Percentiles rank a stretch among this genome's conserved stretches.
Evolutionary conservation across 768 basidiomycete species (phyloP).

Genomic region (Auriscalpium orientale): DNA sequence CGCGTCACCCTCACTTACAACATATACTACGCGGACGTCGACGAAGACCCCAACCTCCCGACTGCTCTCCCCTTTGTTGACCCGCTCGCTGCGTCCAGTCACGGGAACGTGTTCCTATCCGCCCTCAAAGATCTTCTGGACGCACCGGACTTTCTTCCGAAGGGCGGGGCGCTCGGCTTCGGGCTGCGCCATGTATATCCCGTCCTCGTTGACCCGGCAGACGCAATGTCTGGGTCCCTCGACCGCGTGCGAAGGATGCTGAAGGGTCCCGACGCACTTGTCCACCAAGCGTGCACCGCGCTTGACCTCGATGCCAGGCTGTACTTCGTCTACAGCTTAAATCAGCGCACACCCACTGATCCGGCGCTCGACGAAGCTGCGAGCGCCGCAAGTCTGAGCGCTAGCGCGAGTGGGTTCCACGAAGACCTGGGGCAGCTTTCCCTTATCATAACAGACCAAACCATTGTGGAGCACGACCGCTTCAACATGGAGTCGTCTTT

Average conservation of each 20-base stretch:
- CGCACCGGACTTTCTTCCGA: slow-evolving; percentile 27
- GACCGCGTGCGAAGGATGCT: not conserved
- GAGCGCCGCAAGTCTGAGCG: no score
- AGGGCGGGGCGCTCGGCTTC: slow-evolving; percentile 35
- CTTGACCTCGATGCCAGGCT: not conserved
- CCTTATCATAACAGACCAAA: no score
- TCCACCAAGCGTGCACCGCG: not conserved
- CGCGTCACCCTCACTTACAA: slow-evolving; percentile 41
- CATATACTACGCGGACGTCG: slow-evolving; percentile 21
- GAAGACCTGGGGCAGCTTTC: no score
- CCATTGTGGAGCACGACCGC: no score
- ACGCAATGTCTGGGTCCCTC: not conserved
- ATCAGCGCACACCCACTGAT: no score
- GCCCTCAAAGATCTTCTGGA: slow-evolving; percentile 22
- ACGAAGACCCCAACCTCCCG: no score
- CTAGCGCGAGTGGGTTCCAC: no score
- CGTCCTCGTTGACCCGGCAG: slow-evolving; percentile 2
- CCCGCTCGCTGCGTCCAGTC: not conserved
- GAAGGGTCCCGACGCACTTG: not conserved
- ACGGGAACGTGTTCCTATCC: slow-evolving; percentile 6
- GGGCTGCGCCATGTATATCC: slow-evolving; percentile 32
- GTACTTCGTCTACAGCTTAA: not conserved
- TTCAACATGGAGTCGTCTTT: no score
- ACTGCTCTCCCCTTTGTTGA: not conserved
- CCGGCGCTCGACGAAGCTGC: not conserved